Evolutionary conservation across 331 rosid genomes (phyloP).

Genomic region (Acacia concinna): DNA sequence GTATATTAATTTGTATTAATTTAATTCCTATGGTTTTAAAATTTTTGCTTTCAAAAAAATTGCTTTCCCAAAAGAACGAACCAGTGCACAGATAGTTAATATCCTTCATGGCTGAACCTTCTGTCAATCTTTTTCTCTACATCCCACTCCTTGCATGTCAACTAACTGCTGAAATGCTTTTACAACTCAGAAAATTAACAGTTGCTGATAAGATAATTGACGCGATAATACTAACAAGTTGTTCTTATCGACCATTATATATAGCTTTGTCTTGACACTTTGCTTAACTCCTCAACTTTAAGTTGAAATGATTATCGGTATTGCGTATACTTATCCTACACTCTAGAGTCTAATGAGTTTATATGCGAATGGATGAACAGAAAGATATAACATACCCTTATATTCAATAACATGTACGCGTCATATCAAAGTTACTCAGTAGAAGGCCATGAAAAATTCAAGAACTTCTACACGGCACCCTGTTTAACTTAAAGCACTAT

Average conservation of each 20-base stretch:
- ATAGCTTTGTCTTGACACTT: background rate
- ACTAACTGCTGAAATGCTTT: slow-evolving; percentile 3
- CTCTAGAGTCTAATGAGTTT: background rate
- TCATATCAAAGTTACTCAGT: background rate
- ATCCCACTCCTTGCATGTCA: background rate
- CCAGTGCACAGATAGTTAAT: background rate
- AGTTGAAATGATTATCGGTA: background rate
- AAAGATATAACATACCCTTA: background rate
- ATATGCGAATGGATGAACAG: background rate
- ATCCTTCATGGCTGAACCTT: background rate
- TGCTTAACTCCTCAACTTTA: background rate
- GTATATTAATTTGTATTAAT: background rate
- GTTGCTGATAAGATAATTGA: background rate
- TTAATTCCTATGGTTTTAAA: background rate
- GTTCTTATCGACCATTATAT: background rate
- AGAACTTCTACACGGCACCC: background rate
- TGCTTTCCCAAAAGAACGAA: background rate
- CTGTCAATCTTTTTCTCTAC: background rate
- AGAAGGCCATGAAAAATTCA: background rate
- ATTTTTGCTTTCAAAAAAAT: too few relatives aligned
- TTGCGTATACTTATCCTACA: background rate
- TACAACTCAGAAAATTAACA: slow-evolving; percentile 5
- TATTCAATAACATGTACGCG: background rate
- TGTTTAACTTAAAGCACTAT: slow-evolving; percentile 13
- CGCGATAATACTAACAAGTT: background rate